Conservation (phyloP, 768 basidiomycete species). For the Termitomyces sp. region DNA sequence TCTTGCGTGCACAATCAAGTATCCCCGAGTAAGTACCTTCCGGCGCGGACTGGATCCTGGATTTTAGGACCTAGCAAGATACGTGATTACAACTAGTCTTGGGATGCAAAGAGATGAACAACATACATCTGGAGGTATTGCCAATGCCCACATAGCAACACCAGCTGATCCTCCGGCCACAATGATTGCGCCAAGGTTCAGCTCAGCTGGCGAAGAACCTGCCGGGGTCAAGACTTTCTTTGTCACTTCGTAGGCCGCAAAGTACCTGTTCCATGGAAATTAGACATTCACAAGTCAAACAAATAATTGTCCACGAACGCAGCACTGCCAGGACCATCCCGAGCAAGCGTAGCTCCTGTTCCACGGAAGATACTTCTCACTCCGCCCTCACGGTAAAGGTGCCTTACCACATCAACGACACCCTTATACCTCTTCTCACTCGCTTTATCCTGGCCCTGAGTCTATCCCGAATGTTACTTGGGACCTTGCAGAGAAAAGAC, state of each 20-base stretch:
- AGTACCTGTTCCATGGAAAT: constrained; percentile 57
- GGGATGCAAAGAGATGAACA: neutral
- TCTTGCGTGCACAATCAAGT: constrained; percentile 88
- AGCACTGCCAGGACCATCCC: constrained; percentile 96
- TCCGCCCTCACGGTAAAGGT: constrained; percentile 93
- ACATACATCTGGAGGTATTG: constrained; percentile 89
- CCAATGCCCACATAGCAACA: constrained; percentile 97
- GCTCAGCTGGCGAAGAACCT: constrained; percentile 70
- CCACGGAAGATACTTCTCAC: constrained; percentile 89
- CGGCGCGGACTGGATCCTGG: constrained; percentile 93
- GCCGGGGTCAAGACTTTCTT: constrained; percentile 83
- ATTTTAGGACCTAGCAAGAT: constrained; percentile 78
- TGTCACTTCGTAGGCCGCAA: constrained; percentile 92
- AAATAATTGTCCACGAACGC: constrained; percentile 52
- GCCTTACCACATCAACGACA: constrained; percentile 84
- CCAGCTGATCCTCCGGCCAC: constrained; percentile 92
- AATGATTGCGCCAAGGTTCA: constrained; percentile 84
- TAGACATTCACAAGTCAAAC: neutral
- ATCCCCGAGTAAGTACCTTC: constrained; percentile 95
- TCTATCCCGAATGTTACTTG: constrained; percentile 33
- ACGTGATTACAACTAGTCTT: neutral
- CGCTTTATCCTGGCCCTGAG: constrained; percentile 74
- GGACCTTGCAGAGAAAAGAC: neutral
- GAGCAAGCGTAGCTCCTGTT: constrained; percentile 85
- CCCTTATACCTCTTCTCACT: constrained; percentile 77